These are phyloP conservation scores for Oryza nivara DNA, from an alignment of 176 grass and related monocot genomes.

Conservation along the genomic window DNA sequence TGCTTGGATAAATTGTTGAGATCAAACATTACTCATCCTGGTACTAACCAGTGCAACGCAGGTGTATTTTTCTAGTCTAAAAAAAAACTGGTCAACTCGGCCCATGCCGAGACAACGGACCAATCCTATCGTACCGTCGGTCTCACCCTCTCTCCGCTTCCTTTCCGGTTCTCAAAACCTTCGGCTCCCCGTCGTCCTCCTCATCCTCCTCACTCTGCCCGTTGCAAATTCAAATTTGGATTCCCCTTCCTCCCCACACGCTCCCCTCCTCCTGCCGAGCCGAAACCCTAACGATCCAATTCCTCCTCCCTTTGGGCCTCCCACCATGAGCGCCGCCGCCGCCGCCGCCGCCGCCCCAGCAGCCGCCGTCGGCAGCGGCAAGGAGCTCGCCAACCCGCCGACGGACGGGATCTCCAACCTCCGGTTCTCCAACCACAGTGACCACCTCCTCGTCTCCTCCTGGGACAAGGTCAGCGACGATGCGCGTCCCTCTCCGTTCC, in stretches of 20 bases:
- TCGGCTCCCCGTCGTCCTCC: neutral
- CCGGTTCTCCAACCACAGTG: conserved; percentile 98
- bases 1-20: too few relatives aligned
- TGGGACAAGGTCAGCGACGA: conserved; percentile 78
- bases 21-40: too few relatives aligned
- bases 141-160: too few relatives aligned
- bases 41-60: too few relatives aligned
- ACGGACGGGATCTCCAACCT: conserved; percentile 92
- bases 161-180: neutral
- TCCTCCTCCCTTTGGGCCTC: neutral
- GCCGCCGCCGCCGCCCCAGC: conserved; percentile 22
- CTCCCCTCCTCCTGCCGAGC: neutral
- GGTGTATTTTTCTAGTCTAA: too few relatives aligned
- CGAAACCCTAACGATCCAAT: neutral
- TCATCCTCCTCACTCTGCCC: conserved; percentile 6
- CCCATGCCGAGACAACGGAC: too few relatives aligned
- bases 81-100: too few relatives aligned
- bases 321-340: conserved; percentile 38
- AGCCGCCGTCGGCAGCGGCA: conserved; percentile 51
- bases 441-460: conserved; percentile 93
- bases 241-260: neutral
- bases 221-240: conserved; percentile 51
- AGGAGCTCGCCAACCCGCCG: conserved; percentile 72
- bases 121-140: too few relatives aligned
- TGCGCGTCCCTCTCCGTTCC: too few relatives aligned